Conservation (phyloP, 2,329 filamentous ascomycete species). For the Nannizziopsis arthrosporioides region DNA sequence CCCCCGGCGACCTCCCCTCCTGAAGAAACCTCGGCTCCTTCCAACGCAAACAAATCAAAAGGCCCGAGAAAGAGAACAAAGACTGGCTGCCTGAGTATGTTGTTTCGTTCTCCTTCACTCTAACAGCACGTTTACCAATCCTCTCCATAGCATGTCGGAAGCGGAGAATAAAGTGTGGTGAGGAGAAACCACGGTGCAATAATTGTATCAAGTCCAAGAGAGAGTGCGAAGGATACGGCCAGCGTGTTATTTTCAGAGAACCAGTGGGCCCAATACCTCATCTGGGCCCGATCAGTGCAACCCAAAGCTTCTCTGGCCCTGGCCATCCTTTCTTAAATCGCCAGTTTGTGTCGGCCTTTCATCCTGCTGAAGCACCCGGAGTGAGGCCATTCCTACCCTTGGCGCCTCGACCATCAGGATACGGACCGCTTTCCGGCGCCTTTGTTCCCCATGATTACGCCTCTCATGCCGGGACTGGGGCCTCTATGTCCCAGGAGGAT, state of each 20-base stretch:
- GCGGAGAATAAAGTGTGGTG: slow-evolving; percentile 93
- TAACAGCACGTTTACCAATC: slow-evolving; percentile 7
- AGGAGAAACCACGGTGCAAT: slow-evolving; percentile 48
- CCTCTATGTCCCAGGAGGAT: background rate
- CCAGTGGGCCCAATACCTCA: slow-evolving; percentile 26
- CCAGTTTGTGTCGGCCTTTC: slow-evolving; percentile 8
- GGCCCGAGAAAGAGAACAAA: slow-evolving; percentile 62
- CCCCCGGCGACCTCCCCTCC: background rate
- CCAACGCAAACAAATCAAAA: slow-evolving; percentile 18
- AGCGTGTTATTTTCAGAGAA: slow-evolving; percentile 33
- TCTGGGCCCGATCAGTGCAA: slow-evolving; percentile 17
- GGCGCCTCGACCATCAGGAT: slow-evolving; percentile 14
- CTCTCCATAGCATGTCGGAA: slow-evolving; percentile 63
- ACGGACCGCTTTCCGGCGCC: background rate
- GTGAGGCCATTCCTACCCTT: slow-evolving; percentile 14
- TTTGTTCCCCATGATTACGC: slow-evolving; percentile 1
- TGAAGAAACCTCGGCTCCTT: slow-evolving; percentile 13
- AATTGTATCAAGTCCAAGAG: slow-evolving; percentile 39
- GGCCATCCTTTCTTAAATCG: slow-evolving; percentile 9
- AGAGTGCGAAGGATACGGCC: slow-evolving; percentile 35
- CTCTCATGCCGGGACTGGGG: background rate
- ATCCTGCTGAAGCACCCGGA: slow-evolving; percentile 10
- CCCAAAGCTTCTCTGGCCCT: slow-evolving; percentile 12
- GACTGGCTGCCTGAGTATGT: slow-evolving; percentile 79
- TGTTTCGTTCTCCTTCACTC: background rate